Evolutionary conservation across 2,329 filamentous ascomycete species (phyloP), one percentile per base, ranked within the genome.

Genomic region (Aspergillus proliferans): DNA sequence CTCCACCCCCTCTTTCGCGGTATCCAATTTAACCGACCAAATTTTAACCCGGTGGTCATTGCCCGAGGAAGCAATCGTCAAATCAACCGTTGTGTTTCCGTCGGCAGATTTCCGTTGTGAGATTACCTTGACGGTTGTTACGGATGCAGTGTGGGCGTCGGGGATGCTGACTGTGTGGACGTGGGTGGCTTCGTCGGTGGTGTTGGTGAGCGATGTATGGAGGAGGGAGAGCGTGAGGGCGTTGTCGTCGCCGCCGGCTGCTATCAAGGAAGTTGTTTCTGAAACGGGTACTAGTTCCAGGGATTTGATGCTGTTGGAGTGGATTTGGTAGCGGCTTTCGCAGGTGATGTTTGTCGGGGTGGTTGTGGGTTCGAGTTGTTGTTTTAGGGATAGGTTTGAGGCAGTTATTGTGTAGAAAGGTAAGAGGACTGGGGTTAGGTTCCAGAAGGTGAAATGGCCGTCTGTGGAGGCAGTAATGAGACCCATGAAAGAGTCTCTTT

Each of bases 221-320:
- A 77, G 57, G 28, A 77, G 62, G 0, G 78, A 79, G 9, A 88
- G 60, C 0, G 80, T 84, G 0, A 97, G 67, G 3, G 86, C 85
- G 53, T 93, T 93, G 67, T 97, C 93, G 59, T 98, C 93, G 19
- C 93, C 90, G 22, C 88, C 89, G 0, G 88, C 90, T 4, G 88
- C 66, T 15, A 95, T 62, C 1, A 87, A 56, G 56, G 72, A 57
- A 46, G 68, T 55, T n/a, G 57, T 58, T 26, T 63, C 53, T 15
- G 60, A 56, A 12, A 74, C 46, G 24, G 59, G 42, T 1, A 65
- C 50, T 4, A 69, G 46, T 3, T 71, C 63, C 49, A 79, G 64
- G 0, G 67, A 61, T 65, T 95, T 94, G 64, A 96, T 81, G 45
- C 85, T 83, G 66, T 81, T 95, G 59, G 95, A 89, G 61, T 97